Evolutionary conservation across 805 yeast genomes (phyloP).

Genomic region (Zygosaccharomyces bailii): DNA sequence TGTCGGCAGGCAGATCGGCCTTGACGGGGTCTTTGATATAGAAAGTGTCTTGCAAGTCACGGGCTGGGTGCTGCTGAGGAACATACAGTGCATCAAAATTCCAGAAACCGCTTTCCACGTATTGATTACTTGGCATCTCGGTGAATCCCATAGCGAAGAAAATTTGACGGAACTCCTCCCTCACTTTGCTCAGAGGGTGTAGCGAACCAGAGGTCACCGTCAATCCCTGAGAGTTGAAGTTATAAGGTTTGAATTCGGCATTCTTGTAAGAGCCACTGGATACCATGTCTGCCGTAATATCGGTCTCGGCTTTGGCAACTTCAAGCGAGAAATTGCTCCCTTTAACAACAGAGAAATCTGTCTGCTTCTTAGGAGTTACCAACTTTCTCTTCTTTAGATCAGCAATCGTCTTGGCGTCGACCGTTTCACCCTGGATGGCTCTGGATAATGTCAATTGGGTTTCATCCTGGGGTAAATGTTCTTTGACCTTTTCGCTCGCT

Average conservation of each 20-base stretch:
- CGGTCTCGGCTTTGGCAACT: slow-evolving; percentile 83
- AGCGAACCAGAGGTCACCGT: slow-evolving; percentile 85
- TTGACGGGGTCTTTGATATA: slow-evolving; percentile 87
- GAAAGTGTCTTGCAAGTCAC: slow-evolving; percentile 98
- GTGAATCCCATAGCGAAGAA: slow-evolving; percentile 97
- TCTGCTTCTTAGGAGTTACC: slow-evolving; percentile 61
- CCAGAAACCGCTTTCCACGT: slow-evolving; percentile 98
- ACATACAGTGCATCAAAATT: slow-evolving; percentile 94
- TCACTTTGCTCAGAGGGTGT: slow-evolving; percentile 93
- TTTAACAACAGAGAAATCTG: slow-evolving; percentile 72
- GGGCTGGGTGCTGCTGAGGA: slow-evolving; percentile 99
- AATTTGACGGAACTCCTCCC: slow-evolving; percentile 96
- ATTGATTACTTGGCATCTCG: slow-evolving; percentile 98
- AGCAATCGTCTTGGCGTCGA: slow-evolving; percentile 60
- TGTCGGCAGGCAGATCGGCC: slow-evolving; percentile 82
- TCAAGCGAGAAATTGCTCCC: slow-evolving; percentile 82
- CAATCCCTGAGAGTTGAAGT: slow-evolving; percentile 93
- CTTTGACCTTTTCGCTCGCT: slow-evolving; percentile 48
- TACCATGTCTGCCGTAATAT: slow-evolving; percentile 91
- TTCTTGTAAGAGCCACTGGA: slow-evolving; percentile 76
- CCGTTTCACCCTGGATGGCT: slow-evolving; percentile 36
- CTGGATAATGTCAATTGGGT: slow-evolving; percentile 62
- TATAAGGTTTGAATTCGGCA: slow-evolving; percentile 87
- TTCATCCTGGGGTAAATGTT: slow-evolving; percentile 45
- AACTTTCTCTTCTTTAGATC: slow-evolving; percentile 96